A percentile compares a stretch with the other conserved stretches of the same genome.
Evolutionary conservation across 345 rosid genomes (phyloP).

Genomic region (Carallia pectinifolia): DNA sequence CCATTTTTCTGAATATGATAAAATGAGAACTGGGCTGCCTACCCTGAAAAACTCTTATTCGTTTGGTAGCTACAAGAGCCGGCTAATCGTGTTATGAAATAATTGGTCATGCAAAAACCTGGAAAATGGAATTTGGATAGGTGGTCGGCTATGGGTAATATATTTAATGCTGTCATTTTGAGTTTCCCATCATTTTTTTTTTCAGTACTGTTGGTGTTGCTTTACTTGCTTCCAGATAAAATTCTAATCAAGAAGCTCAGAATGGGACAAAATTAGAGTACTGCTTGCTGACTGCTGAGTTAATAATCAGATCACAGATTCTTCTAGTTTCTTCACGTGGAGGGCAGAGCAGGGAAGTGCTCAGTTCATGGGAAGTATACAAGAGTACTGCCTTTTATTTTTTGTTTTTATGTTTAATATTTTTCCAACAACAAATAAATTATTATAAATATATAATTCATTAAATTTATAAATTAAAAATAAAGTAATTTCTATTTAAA

Average conservation of each 20-base stretch:
- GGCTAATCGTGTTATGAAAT: not conserved
- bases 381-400: not conserved
- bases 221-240: not conserved
- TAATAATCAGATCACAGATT: conserved; percentile 12
- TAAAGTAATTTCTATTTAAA: no score
- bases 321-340: conserved; percentile 34
- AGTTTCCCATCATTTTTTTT: not conserved
- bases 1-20: no score
- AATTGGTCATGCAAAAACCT: not conserved
- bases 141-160: no score
- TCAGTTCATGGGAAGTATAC: conserved; percentile 25
- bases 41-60: no score
- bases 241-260: not conserved
- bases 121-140: no score
- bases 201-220: not conserved
- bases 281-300: not conserved
- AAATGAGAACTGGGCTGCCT: no score
- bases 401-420: not conserved
- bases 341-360: conserved; percentile 21
- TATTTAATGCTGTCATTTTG: no score
- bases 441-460: no score
- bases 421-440: no score
- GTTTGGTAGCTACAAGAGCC: no score
- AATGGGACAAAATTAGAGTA: conserved; percentile 1
- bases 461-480: no score